Conservation (phyloP, 768 basidiomycete species). For the Podaxis sp. region DNA sequence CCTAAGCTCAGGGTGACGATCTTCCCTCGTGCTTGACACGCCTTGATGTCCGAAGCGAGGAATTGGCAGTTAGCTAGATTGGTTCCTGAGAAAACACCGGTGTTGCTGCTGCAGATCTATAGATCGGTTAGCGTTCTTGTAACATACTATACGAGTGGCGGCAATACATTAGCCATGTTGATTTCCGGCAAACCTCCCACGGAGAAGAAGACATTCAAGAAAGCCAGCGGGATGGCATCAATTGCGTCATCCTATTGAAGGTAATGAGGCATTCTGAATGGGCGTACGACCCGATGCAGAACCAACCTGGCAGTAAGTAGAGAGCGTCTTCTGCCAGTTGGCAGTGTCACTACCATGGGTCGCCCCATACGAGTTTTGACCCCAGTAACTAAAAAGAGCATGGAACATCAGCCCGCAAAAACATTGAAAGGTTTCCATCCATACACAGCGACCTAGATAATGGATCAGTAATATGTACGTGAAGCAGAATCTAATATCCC, state of each 20-base stretch:
- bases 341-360: slow-evolving; percentile 38
- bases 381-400: slow-evolving; percentile 41
- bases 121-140: neutral
- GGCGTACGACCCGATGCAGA: neutral
- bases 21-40: slow-evolving; percentile 59
- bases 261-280: neutral
- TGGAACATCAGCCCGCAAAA: neutral
- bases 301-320: slow-evolving; percentile 51
- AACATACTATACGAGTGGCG: neutral
- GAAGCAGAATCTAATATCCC: slow-evolving; percentile 14
- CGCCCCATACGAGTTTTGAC: slow-evolving; percentile 62
- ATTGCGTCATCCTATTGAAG: slow-evolving; percentile 49
- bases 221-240: slow-evolving; percentile 61
- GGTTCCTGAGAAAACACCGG: slow-evolving; percentile 54
- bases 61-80: slow-evolving; percentile 56
- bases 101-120: slow-evolving; percentile 51
- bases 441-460: slow-evolving; percentile 29
- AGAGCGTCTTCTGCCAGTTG: slow-evolving; percentile 51
- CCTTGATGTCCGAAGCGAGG: slow-evolving; percentile 54
- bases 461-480: neutral
- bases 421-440: neutral
- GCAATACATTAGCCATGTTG: slow-evolving; percentile 55
- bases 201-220: slow-evolving; percentile 59
- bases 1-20: slow-evolving; percentile 49
- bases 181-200: slow-evolving; percentile 58